Conservation (phyloP, 192 early-diverging fungal species). For the Piromyces finnis region DNA sequence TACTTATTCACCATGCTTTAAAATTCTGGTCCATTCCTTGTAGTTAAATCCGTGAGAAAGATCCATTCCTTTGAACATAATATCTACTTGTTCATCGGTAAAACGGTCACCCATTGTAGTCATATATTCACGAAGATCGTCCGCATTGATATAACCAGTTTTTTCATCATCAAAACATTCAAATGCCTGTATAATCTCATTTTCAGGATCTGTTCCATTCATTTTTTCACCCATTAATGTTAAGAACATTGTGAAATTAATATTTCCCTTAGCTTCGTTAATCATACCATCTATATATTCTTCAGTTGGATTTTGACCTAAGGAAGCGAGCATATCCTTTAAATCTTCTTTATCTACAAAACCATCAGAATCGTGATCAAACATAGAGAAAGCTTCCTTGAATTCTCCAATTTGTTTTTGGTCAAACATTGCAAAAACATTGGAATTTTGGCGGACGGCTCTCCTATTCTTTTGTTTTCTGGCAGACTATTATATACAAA, state of each 20-base stretch:
- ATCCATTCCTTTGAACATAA: slow-evolving; percentile 83
- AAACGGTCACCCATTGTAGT: slow-evolving; percentile 89
- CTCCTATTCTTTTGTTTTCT: slow-evolving; percentile 60
- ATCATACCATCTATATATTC: slow-evolving; percentile 80
- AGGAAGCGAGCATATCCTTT: slow-evolving; percentile 64
- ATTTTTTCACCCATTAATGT: slow-evolving; percentile 91
- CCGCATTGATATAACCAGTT: slow-evolving; percentile 60
- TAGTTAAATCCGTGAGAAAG: slow-evolving; percentile 70
- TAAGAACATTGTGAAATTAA: slow-evolving; percentile 96
- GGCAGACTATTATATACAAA: slow-evolving; percentile 10
- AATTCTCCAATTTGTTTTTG: slow-evolving; percentile 88
- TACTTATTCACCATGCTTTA: slow-evolving; percentile 84
- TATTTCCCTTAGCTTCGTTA: slow-evolving; percentile 63
- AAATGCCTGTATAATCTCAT: slow-evolving; percentile 80
- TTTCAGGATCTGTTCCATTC: slow-evolving; percentile 76
- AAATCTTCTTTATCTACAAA: slow-evolving; percentile 85
- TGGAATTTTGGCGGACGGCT: slow-evolving; percentile 82
- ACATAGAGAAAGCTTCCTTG: slow-evolving; percentile 90
- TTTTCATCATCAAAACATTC: slow-evolving; percentile 78
- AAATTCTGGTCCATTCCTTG: slow-evolving; percentile 71
- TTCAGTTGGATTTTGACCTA: slow-evolving; percentile 56
- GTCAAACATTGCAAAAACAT: slow-evolving; percentile 96
- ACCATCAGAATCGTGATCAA: slow-evolving; percentile 84
- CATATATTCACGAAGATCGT: slow-evolving; percentile 69
- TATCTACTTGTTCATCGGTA: slow-evolving; percentile 78